phyloP scores from a whole-genome alignment of 1,139 yeast genomes.

The Suhomyces bribrorum region DNA sequence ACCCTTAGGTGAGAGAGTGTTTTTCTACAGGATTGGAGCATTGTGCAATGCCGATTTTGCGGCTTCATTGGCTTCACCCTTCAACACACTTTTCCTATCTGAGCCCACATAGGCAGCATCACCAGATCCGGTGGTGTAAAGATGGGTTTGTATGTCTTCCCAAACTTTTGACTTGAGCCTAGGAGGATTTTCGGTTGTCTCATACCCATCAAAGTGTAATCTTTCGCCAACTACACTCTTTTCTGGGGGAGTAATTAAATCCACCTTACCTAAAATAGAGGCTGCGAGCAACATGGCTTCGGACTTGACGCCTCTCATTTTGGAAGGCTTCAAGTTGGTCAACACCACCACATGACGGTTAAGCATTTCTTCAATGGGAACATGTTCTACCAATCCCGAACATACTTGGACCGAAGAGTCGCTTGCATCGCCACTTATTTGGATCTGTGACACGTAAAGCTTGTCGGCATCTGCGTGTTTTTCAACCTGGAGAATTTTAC shows the following conservation, averaged over 20 bases:
- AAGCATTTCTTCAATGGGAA: slow-evolving; percentile 81
- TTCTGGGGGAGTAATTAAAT: slow-evolving; percentile 28
- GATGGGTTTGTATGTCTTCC: slow-evolving; percentile 29
- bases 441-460: slow-evolving; percentile 53
- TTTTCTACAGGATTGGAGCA: slow-evolving; percentile 3
- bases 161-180: slow-evolving; percentile 37
- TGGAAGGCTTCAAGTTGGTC: slow-evolving; percentile 87
- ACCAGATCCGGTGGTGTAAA: slow-evolving; percentile 30
- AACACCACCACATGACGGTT: slow-evolving; percentile 78
- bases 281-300: slow-evolving; percentile 65
- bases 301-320: slow-evolving; percentile 81
- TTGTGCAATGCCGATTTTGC: slow-evolving; percentile 6
- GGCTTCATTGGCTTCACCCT: slow-evolving; percentile 5
- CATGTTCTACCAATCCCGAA: slow-evolving; percentile 63
- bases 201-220: slow-evolving; percentile 29
- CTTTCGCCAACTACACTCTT: slow-evolving; percentile 28
- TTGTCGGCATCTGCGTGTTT: slow-evolving; percentile 55
- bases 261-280: slow-evolving; percentile 21
- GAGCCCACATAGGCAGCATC: slow-evolving; percentile 23
- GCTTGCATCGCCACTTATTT: slow-evolving; percentile 17
- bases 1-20: background rate
- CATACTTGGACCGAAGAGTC: slow-evolving; percentile 48
- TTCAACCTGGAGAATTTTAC: slow-evolving; percentile 42
- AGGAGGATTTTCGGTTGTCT: slow-evolving; percentile 21
- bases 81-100: slow-evolving; percentile 12